These are phyloP conservation scores for Trichosporon faecale DNA, from an alignment of 1,284 basidiomycete species.

Conservation along the genomic window DNA sequence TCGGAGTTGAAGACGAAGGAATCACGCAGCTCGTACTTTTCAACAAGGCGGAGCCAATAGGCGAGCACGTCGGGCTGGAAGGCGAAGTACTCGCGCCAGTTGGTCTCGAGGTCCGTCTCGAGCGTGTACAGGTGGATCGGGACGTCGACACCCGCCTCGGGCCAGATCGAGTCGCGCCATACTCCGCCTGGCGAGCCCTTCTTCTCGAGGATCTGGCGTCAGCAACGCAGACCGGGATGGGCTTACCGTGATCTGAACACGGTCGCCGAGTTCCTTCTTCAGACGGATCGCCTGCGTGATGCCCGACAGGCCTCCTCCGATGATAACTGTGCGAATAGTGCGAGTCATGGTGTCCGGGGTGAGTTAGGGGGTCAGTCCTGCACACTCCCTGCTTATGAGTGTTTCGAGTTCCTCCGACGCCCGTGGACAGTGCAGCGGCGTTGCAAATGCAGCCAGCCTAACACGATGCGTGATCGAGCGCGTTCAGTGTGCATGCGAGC, in stretches of 20 bases:
- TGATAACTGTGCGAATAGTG: slow-evolving; percentile 19
- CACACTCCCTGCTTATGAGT: background rate
- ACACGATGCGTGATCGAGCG: background rate
- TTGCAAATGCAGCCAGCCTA: background rate
- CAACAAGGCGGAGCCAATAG: slow-evolving; percentile 29
- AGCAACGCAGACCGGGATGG: background rate
- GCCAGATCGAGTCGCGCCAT: slow-evolving; percentile 32
- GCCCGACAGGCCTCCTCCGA: slow-evolving; percentile 29
- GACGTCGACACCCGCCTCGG: slow-evolving; percentile 30
- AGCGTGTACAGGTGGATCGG: slow-evolving; percentile 32
- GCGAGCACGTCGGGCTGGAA: slow-evolving; percentile 20
- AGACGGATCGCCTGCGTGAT: slow-evolving; percentile 35
- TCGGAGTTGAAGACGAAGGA: slow-evolving; percentile 25
- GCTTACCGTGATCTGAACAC: slow-evolving; percentile 22
- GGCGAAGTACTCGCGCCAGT: slow-evolving; percentile 22
- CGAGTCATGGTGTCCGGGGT: background rate
- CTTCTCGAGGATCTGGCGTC: slow-evolving; percentile 27
- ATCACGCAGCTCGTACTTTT: slow-evolving; percentile 18
- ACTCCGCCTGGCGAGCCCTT: slow-evolving; percentile 26
- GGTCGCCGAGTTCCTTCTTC: slow-evolving; percentile 27
- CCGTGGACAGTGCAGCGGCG: background rate
- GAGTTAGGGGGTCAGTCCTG: background rate
- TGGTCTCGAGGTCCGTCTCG: slow-evolving; percentile 26
- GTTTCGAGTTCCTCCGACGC: background rate
- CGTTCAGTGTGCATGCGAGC: background rate